A percentile compares a stretch with the other conserved stretches of the same genome.
Evolutionary conservation across 1,139 yeast genomes (phyloP).

Genomic region (Candida dubliniensis): DNA sequence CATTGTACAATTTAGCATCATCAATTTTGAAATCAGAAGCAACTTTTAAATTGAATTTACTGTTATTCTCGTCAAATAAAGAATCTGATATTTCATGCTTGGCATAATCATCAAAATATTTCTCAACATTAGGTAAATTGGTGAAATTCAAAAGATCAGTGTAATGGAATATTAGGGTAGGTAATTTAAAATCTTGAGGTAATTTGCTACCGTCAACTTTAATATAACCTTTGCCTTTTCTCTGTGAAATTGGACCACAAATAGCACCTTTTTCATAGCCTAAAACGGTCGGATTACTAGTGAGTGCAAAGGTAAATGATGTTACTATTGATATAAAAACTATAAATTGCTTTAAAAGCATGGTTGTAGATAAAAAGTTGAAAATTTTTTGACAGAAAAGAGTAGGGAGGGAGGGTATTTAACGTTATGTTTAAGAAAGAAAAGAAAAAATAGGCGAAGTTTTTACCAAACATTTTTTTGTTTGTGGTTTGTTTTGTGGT

Average conservation of each 20-base stretch:
- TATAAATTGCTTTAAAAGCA: not conserved
- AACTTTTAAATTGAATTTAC: conserved; percentile 11
- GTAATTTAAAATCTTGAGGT: conserved; percentile 14
- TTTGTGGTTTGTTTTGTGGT: no score
- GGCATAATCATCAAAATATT: conserved; percentile 14
- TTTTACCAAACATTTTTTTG: no score
- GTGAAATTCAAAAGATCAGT: conserved; percentile 25
- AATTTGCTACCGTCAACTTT: conserved; percentile 5
- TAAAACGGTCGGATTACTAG: conserved; percentile 11
- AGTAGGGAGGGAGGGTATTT: no score
- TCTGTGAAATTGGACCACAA: conserved; percentile 10
- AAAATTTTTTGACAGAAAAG: no score
- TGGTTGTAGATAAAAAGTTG: no score
- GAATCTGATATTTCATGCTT: conserved; percentile 10
- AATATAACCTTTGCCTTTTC: conserved; percentile 9
- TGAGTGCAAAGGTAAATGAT: conserved; percentile 1
- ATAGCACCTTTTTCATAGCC: conserved; percentile 9
- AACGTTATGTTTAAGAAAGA: no score
- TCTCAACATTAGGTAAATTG: conserved; percentile 21
- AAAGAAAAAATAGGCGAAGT: no score
- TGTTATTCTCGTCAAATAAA: conserved; percentile 1
- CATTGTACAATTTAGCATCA: conserved; percentile 11
- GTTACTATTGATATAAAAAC: not conserved
- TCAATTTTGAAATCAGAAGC: conserved; percentile 8
- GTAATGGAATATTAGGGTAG: conserved; percentile 28